A percentile compares a stretch with the other conserved stretches of the same genome.
These are phyloP conservation scores for Trichoderma afroharzianum DNA, from an alignment of 2,329 filamentous ascomycete genomes.

Conservation along the genomic window DNA sequence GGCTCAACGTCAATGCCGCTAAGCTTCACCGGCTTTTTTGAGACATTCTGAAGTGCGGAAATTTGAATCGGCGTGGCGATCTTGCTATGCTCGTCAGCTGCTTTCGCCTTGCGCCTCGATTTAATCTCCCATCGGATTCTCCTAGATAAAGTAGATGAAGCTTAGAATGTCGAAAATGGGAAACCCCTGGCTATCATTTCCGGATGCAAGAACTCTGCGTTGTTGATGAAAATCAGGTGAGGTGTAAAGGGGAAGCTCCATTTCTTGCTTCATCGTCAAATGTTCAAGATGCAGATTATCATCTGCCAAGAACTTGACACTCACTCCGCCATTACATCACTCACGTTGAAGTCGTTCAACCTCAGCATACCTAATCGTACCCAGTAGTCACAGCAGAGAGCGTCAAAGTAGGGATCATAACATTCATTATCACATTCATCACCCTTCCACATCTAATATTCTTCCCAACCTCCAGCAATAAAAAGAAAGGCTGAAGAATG, in stretches of 20 bases:
- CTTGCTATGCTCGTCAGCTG: conserved; percentile 12
- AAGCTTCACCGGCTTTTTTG: not conserved
- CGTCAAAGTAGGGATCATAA: not conserved
- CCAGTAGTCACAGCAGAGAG: not conserved
- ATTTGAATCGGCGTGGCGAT: conserved; percentile 31
- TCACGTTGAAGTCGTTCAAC: not conserved
- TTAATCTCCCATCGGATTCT: not conserved
- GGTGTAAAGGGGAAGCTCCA: not conserved
- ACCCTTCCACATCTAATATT: not conserved
- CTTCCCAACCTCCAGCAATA: not conserved
- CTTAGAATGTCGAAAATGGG: not conserved
- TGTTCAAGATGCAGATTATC: not conserved
- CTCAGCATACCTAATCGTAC: not conserved
- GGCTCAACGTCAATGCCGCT: conserved; percentile 4
- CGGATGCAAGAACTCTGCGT: not conserved
- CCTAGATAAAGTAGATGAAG: not conserved
- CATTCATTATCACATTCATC: not conserved
- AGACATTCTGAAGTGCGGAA: conserved; percentile 20
- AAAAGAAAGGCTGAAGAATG: not conserved
- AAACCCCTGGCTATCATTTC: not conserved
- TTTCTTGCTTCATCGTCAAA: not conserved
- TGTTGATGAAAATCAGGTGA: not conserved
- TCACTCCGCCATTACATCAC: not conserved
- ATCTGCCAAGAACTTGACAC: conserved; percentile 1
- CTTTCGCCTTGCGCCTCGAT: not conserved